These are phyloP conservation scores for Pythium vanterpoolii DNA, from an alignment of 352 stramenopile genomes.

Conservation along the genomic window DNA sequence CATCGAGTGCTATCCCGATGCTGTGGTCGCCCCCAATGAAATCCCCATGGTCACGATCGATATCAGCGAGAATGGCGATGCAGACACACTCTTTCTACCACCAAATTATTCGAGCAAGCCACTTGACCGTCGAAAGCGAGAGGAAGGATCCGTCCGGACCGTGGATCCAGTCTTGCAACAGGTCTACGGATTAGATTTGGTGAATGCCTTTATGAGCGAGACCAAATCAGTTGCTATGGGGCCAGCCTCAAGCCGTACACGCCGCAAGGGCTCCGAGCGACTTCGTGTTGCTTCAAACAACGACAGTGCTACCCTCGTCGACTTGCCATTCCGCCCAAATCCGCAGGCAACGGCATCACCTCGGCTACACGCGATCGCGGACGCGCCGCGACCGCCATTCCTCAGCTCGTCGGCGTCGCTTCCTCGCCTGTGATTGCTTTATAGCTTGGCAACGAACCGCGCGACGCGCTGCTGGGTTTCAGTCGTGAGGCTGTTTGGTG, in stretches of 20 bases:
- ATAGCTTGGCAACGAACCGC: constrained; percentile 20
- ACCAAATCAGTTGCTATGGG: background rate
- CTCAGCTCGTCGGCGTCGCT: constrained; percentile 16
- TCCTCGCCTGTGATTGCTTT: constrained; percentile 8
- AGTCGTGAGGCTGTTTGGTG: constrained; percentile 5
- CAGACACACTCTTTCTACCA: constrained; percentile 29
- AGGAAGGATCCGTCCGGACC: background rate
- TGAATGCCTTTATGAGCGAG: constrained; percentile 29
- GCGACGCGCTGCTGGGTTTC: constrained; percentile 16
- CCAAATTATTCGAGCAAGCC: constrained; percentile 5
- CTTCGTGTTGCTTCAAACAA: background rate
- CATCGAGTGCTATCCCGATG: constrained; percentile 49
- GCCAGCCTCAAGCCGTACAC: constrained; percentile 3
- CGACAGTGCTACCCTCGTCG: constrained; percentile 7
- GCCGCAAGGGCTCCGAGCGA: constrained; percentile 8
- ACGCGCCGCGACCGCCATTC: background rate
- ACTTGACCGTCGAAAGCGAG: constrained; percentile 6
- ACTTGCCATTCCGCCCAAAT: constrained; percentile 1
- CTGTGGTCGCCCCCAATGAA: constrained; percentile 7
- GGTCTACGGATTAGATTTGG: constrained; percentile 67
- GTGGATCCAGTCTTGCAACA: constrained; percentile 34
- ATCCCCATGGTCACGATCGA: constrained; percentile 40
- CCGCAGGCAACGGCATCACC: background rate
- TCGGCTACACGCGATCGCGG: background rate
- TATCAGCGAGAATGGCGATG: constrained; percentile 44